A percentile compares a stretch with the other conserved stretches of the same genome.
Evolutionary conservation across 257 asterid species (phyloP).

Genomic region (Solanum etuberosum): DNA sequence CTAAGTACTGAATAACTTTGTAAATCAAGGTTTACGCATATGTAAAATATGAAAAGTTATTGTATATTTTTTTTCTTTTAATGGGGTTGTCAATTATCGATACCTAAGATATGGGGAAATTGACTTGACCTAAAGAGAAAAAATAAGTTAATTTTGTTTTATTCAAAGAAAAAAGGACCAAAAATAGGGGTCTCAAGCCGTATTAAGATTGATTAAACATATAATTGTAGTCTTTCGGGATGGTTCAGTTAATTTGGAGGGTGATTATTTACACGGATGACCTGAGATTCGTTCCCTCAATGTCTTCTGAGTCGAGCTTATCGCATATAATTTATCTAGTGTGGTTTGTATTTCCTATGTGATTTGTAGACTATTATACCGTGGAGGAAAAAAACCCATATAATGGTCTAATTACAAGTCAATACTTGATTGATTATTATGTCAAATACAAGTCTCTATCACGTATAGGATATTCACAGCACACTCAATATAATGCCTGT

Average conservation of each 20-base stretch:
- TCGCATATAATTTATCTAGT: neutral
- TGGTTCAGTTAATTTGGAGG: no score
- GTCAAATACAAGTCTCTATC: neutral
- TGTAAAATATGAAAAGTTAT: neutral
- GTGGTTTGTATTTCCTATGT: no score
- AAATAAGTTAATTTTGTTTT: neutral
- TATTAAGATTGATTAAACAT: neutral
- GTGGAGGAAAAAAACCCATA: neutral
- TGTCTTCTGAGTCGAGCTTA: neutral
- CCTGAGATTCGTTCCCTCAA: neutral
- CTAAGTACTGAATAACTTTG: neutral
- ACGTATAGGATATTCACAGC: neutral
- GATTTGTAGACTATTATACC: no score
- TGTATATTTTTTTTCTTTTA: neutral
- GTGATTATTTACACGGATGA: rapidly evolving
- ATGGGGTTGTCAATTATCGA: neutral
- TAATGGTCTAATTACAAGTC: neutral
- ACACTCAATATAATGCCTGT: neutral
- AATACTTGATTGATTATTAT: neutral
- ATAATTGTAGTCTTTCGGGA: no score
- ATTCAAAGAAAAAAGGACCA: neutral
- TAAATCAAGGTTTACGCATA: neutral
- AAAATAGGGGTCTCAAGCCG: neutral
- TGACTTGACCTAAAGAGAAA: neutral
- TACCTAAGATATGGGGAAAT: neutral